phyloP scores from a whole-genome alignment of 441 rosid genomes.

The Jatropha podagrica region DNA sequence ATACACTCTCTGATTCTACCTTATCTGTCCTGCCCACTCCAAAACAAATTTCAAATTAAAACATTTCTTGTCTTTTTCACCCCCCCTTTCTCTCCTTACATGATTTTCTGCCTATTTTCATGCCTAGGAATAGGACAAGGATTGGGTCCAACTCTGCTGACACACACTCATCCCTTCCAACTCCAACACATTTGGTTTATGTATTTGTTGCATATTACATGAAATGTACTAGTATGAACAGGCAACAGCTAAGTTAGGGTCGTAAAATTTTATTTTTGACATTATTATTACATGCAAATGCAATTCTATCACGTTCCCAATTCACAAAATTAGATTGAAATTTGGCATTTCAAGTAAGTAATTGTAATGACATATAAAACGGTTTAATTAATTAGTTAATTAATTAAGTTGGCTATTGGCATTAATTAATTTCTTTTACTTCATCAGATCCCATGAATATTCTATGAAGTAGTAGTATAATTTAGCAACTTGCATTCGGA shows the following conservation, averaged over 20 bases:
- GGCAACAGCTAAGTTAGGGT: background rate
- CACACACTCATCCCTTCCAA: too few relatives aligned
- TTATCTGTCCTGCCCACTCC: constrained; percentile 39
- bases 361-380: background rate
- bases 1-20: constrained; percentile 39
- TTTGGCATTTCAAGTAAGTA: background rate
- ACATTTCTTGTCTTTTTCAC: constrained; percentile 23
- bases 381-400: background rate
- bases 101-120: constrained; percentile 38
- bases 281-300: constrained; percentile 11
- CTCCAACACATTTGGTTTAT: too few relatives aligned
- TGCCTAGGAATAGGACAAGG: constrained; percentile 10
- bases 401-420: background rate
- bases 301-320: background rate
- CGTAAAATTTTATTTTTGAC: background rate
- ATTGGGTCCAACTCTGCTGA: background rate
- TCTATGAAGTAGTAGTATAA: background rate
- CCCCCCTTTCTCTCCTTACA: background rate
- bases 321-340: too few relatives aligned
- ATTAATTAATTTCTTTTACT: too few relatives aligned
- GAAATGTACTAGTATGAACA: background rate
- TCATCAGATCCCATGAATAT: background rate
- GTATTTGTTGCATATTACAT: background rate
- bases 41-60: constrained; percentile 30
- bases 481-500: background rate